Conservation (phyloP, 2,329 filamentous ascomycete genomes). For the Exophiala mesophila region DNA sequence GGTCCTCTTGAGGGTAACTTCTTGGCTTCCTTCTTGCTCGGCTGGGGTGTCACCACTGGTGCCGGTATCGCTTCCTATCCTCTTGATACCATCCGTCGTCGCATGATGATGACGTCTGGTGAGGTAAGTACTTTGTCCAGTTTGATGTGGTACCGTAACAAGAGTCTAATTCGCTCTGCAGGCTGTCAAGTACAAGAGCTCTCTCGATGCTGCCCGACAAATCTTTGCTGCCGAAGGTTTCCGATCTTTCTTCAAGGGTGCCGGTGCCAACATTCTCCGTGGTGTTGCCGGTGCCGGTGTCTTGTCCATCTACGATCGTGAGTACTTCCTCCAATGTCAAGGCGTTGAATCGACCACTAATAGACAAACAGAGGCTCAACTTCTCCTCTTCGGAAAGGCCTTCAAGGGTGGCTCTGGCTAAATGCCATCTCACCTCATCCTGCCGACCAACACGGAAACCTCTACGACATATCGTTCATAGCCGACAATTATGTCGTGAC, state of each 20-base stretch:
- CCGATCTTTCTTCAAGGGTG: constrained; percentile 99
- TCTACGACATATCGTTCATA: constrained; percentile 1
- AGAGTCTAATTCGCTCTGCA: constrained; percentile 39
- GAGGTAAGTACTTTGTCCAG: constrained; percentile 47
- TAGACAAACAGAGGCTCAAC: constrained; percentile 52
- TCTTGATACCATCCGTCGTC: constrained; percentile 99
- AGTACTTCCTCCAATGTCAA: constrained; percentile 4
- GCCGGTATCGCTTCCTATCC: constrained; percentile 99
- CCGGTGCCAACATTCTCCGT: constrained; percentile 99
- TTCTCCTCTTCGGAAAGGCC: constrained; percentile 99
- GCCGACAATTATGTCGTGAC: background rate
- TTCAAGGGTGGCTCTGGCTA: constrained; percentile 62
- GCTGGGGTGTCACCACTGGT: constrained; percentile 99
- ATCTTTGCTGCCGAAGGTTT: constrained; percentile 96
- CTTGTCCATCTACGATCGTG: constrained; percentile 98
- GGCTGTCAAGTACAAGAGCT: constrained; percentile 99
- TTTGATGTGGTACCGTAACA: background rate
- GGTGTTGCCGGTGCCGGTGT: constrained; percentile 99
- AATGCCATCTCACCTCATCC: constrained; percentile 18
- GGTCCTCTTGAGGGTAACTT: constrained; percentile 95
- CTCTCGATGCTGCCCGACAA: constrained; percentile 90
- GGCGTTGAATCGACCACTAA: constrained; percentile 10
- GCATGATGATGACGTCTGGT: constrained; percentile 99
- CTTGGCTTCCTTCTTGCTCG: constrained; percentile 97
- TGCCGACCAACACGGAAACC: constrained; percentile 7